Conservation (phyloP, 352 stramenopile species). For the Globisporangium megalacanthum region DNA sequence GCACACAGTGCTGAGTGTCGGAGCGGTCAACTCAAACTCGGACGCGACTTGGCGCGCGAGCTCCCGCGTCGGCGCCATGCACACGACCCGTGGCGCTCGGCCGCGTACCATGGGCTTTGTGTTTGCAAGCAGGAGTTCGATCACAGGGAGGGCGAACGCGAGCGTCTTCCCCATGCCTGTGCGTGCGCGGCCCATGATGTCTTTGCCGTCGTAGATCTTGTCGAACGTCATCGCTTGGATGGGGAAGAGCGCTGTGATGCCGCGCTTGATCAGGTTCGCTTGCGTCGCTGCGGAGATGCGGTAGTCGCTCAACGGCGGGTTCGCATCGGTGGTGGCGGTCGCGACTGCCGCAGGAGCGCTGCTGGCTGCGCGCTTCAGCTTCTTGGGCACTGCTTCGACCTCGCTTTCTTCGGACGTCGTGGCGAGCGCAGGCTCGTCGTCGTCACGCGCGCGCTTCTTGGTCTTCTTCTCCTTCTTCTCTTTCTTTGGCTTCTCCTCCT, state of each 20-base stretch:
- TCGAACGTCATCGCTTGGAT: constrained; percentile 94
- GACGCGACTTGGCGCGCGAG: constrained; percentile 95
- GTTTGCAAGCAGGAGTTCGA: constrained; percentile 89
- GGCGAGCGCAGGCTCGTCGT: constrained; percentile 22
- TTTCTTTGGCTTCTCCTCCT: constrained; percentile 58
- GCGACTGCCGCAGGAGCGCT: neutral
- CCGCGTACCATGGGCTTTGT: constrained; percentile 64
- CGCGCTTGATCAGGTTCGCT: constrained; percentile 57
- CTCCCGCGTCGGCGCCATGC: constrained; percentile 97
- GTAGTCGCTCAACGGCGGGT: constrained; percentile 72
- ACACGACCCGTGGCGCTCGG: constrained; percentile 89
- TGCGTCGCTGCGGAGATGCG: constrained; percentile 58
- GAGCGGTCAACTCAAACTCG: constrained; percentile 83
- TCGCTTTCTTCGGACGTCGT: constrained; percentile 57
- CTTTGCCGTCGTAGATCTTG: constrained; percentile 92
- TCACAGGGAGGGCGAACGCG: constrained; percentile 95
- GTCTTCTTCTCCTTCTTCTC: constrained; percentile 79
- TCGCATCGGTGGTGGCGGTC: constrained; percentile 29
- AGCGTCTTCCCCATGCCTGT: constrained; percentile 99
- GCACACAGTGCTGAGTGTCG: constrained; percentile 78
- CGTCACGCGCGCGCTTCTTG: constrained; percentile 63
- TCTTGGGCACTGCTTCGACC: constrained; percentile 34
- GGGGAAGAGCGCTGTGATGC: constrained; percentile 87
- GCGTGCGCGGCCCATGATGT: constrained; percentile 96
- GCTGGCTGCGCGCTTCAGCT: constrained; percentile 13